These are phyloP conservation scores for Fraxinus sp. DNA, from an alignment of 305 asterid genomes.

Conservation along the genomic window DNA sequence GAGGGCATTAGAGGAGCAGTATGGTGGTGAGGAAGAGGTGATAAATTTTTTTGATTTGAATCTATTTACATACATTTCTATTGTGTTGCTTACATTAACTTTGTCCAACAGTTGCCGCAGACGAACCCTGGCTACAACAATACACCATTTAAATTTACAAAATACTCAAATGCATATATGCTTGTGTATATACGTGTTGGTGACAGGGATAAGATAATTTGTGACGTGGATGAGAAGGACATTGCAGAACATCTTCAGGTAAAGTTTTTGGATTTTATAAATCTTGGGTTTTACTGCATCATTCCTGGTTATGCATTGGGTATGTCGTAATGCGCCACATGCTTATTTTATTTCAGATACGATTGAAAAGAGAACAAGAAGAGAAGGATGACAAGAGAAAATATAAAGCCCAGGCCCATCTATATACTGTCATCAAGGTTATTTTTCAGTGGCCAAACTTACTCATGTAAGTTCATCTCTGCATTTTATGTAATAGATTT, in stretches of 20 bases:
- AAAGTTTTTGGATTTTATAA: slow-evolving; percentile 14
- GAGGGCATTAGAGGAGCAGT: slow-evolving; percentile 69
- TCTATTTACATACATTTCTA: slow-evolving; percentile 7
- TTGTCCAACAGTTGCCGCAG: slow-evolving; percentile 42
- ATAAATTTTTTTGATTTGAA: neutral
- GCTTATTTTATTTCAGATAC: slow-evolving; percentile 23
- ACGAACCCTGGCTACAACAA: slow-evolving; percentile 53
- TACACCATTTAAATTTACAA: slow-evolving; percentile 54
- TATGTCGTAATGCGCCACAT: neutral
- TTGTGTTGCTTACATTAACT: slow-evolving; percentile 5
- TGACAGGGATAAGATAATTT: slow-evolving; percentile 59
- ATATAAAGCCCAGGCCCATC: slow-evolving; percentile 91
- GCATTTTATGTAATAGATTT: slow-evolving; percentile 21
- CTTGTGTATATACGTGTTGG: slow-evolving; percentile 59
- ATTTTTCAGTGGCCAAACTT: slow-evolving; percentile 8
- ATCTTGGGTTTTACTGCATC: neutral
- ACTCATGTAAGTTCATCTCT: slow-evolving; percentile 14
- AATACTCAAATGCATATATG: slow-evolving; percentile 64
- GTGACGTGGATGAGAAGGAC: slow-evolving; percentile 58
- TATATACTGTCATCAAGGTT: slow-evolving; percentile 92
- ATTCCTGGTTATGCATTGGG: neutral
- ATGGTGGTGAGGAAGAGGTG: slow-evolving; percentile 71
- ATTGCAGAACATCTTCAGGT: slow-evolving; percentile 60
- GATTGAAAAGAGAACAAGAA: slow-evolving; percentile 62
- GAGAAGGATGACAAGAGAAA: slow-evolving; percentile 90